A percentile compares a stretch with the other conserved stretches of the same genome.
Evolutionary conservation across 495 filamentous ascomycete genomes (phyloP).

Genomic region (Pyrenopolyporus hunteri): DNA sequence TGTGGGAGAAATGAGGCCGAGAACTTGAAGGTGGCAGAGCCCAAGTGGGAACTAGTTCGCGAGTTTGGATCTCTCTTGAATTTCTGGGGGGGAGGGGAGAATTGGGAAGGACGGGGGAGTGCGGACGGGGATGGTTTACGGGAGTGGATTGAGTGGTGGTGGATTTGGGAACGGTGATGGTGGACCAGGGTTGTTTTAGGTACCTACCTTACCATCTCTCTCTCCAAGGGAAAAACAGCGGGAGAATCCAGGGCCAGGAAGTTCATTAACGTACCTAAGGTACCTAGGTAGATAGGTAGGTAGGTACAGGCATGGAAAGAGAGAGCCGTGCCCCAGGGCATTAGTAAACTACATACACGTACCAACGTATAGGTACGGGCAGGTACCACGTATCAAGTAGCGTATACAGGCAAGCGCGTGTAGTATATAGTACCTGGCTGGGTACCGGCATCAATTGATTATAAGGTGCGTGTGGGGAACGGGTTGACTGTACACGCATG

Average conservation of each 20-base stretch:
- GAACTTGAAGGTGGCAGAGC: conserved; percentile 31
- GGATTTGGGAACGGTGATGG: not conserved
- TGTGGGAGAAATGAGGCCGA: conserved; percentile 38
- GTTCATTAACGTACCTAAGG: not conserved
- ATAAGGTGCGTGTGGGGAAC: conserved; percentile 26
- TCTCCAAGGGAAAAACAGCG: conserved; percentile 31
- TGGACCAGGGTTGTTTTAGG: not conserved
- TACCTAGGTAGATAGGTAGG: not conserved
- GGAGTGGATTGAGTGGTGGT: conserved; percentile 20
- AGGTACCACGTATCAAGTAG: conserved; percentile 5
- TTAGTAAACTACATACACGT: conserved; percentile 9
- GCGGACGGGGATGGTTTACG: conserved; percentile 10
- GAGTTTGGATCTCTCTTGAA: conserved; percentile 1
- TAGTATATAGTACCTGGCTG: not conserved
- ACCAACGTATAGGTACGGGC: too few species aligned
- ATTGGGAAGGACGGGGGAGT: conserved; percentile 16
- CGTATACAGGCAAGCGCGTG: not conserved
- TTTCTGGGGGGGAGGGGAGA: conserved; percentile 5
- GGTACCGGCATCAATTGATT: too few species aligned
- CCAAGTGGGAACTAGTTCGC: conserved; percentile 36
- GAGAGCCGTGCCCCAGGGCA: too few species aligned
- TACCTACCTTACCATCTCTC: not conserved
- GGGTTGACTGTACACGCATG: not conserved
- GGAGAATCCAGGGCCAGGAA: conserved; percentile 18
- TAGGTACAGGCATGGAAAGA: not conserved